Conservation (phyloP, 495 filamentous ascomycete genomes). For the Penicillium desertorum region DNA sequence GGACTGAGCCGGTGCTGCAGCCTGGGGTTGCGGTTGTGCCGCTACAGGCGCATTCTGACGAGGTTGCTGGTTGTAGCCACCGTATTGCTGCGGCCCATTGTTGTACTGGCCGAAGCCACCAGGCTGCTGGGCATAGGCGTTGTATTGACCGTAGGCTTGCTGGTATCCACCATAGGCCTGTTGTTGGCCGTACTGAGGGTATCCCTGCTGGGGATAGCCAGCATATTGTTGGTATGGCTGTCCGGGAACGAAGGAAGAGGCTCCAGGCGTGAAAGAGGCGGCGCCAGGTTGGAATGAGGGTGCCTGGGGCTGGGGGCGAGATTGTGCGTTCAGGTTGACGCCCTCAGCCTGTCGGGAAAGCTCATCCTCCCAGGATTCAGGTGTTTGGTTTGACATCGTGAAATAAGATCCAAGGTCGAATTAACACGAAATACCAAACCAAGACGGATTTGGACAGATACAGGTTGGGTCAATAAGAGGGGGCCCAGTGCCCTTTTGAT, state of each 20-base stretch:
- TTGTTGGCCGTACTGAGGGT: slow-evolving; percentile 33
- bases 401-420: slow-evolving; percentile 24
- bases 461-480: slow-evolving; percentile 20
- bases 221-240: slow-evolving; percentile 57
- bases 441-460: slow-evolving; percentile 19
- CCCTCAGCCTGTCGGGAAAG: slow-evolving; percentile 83
- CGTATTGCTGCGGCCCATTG: slow-evolving; percentile 49
- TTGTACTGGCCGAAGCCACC: slow-evolving; percentile 62
- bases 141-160: slow-evolving; percentile 49
- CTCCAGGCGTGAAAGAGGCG: slow-evolving; percentile 76
- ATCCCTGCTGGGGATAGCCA: slow-evolving; percentile 43
- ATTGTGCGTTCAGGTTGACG: slow-evolving; percentile 75
- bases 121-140: slow-evolving; percentile 45
- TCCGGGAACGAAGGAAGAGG: slow-evolving; percentile 74
- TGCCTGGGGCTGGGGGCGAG: slow-evolving; percentile 67
- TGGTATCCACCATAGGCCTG: slow-evolving; percentile 57
- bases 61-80: slow-evolving; percentile 47
- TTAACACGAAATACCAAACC: slow-evolving; percentile 28
- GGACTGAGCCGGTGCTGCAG: slow-evolving; percentile 37
- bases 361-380: slow-evolving; percentile 96
- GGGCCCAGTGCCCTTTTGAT: slow-evolving; percentile 25
- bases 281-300: slow-evolving; percentile 61
- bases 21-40: slow-evolving; percentile 54
- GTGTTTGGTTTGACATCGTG: slow-evolving; percentile 74
- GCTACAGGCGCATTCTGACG: slow-evolving; percentile 47